Evolutionary conservation across 768 basidiomycete species (phyloP).

Genomic region (Serendipita vermifera): DNA sequence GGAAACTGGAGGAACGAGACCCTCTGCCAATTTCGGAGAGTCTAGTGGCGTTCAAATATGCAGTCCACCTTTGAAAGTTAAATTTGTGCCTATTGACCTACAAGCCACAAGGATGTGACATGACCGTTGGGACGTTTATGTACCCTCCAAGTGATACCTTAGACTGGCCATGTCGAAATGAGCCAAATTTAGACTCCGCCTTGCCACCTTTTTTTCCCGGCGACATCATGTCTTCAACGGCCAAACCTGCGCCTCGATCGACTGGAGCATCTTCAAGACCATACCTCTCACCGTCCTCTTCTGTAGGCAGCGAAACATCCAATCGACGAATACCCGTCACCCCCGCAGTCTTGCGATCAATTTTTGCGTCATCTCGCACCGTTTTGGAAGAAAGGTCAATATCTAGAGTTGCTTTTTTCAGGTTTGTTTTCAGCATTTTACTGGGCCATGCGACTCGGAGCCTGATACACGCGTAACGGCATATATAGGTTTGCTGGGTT

Average conservation of each 20-base stretch:
- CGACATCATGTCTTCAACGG: background rate
- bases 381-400: slow-evolving; percentile 72
- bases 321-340: slow-evolving; percentile 52
- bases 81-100: too few species aligned
- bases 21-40: too few species aligned
- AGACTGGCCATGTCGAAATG: too few species aligned
- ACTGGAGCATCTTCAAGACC: background rate
- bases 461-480: background rate
- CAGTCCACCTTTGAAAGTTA: too few species aligned
- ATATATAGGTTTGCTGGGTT: slow-evolving; percentile 61
- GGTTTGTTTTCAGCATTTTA: slow-evolving; percentile 29
- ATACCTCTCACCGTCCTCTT: background rate
- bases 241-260: background rate
- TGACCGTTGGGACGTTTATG: too few species aligned
- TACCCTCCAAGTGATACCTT: too few species aligned
- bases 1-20: too few species aligned
- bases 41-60: too few species aligned
- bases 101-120: too few species aligned
- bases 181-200: background rate
- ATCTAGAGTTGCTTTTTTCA: slow-evolving; percentile 76
- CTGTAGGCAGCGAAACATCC: background rate
- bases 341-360: slow-evolving; percentile 65
- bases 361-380: slow-evolving; percentile 75
- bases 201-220: background rate
- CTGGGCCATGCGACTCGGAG: background rate